Conservation (phyloP, 163 green algal genomes). For the Prototheca wickerhamii region DNA sequence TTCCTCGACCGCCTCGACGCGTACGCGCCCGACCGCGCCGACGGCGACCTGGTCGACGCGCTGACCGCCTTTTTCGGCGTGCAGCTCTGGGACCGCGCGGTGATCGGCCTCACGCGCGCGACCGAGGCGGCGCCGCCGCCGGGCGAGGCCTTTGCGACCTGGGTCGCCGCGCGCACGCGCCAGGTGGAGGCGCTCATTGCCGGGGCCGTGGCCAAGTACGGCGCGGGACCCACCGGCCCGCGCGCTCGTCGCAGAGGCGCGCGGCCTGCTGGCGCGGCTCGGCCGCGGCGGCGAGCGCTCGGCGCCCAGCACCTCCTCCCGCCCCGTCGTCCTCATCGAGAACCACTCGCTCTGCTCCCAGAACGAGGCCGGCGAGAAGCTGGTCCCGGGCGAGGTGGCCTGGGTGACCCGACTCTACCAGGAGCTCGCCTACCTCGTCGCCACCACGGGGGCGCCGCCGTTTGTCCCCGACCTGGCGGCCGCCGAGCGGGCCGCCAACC, state of each 20-base stretch:
- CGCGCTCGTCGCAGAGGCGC: too few species aligned
- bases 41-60: slow-evolving; percentile 33
- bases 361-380: slow-evolving; percentile 49
- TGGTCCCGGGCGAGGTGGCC: slow-evolving; percentile 25
- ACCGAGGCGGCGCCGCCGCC: slow-evolving; percentile 19
- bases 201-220: neutral
- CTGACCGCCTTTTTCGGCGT: slow-evolving; percentile 36
- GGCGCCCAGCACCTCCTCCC: neutral
- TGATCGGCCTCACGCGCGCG: slow-evolving; percentile 49
- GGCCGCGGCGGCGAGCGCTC: too few species aligned
- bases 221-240: neutral
- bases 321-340: slow-evolving; percentile 50
- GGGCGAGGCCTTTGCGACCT: slow-evolving; percentile 36
- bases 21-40: slow-evolving; percentile 38
- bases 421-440: slow-evolving; percentile 21
- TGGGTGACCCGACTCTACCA: slow-evolving; percentile 39
- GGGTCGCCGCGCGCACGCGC: slow-evolving; percentile 27
- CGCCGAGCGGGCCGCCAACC: slow-evolving; percentile 23
- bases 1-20: slow-evolving; percentile 61
- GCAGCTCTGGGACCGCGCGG: slow-evolving; percentile 43
- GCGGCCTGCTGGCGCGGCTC: too few species aligned
- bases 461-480: slow-evolving; percentile 17
- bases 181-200: slow-evolving; percentile 30
- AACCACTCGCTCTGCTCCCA: slow-evolving; percentile 54
- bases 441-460: slow-evolving; percentile 6